These are phyloP conservation scores for Coemansia sp. DNA, from an alignment of 192 early-diverging fungal species.

Conservation along the genomic window DNA sequence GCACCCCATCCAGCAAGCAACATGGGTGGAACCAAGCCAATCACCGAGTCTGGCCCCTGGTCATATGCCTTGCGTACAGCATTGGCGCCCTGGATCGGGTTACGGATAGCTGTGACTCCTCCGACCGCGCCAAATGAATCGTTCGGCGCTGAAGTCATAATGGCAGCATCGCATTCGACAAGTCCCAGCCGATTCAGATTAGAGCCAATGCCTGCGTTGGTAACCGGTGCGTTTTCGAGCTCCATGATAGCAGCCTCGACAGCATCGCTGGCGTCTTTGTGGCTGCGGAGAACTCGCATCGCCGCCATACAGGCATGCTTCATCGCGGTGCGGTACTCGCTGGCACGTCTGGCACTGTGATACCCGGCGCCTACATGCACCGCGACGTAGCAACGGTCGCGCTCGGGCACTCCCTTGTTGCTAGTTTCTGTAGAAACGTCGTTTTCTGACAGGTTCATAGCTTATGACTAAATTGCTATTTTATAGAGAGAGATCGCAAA, in stretches of 20 bases:
- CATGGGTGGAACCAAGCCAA: conserved; percentile 60
- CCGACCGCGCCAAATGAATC: conserved; percentile 81
- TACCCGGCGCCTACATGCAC: conserved; percentile 47
- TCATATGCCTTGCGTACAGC: conserved; percentile 50
- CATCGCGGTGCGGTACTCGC: conserved; percentile 27
- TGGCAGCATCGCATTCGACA: conserved; percentile 85
- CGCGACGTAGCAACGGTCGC: conserved; percentile 30
- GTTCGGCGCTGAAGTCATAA: conserved; percentile 61
- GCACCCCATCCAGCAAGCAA: conserved; percentile 62
- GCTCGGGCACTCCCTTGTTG: too few relatives aligned
- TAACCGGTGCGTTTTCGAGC: conserved; percentile 55
- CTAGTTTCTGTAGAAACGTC: not conserved
- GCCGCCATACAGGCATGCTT: conserved; percentile 29
- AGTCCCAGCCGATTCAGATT: conserved; percentile 72
- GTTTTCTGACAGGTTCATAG: not conserved
- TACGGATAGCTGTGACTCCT: conserved; percentile 62
- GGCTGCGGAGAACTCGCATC: conserved; percentile 14
- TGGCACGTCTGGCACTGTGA: conserved; percentile 21
- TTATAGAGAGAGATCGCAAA: too few relatives aligned
- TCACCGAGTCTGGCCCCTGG: conserved; percentile 4
- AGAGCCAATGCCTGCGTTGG: conserved; percentile 72
- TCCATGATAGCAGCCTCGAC: conserved; percentile 27
- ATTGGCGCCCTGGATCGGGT: conserved; percentile 64
- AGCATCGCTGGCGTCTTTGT: conserved; percentile 18
- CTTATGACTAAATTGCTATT: not conserved